These are phyloP conservation scores for Penicillium sp. DNA, from an alignment of 2,329 filamentous ascomycete genomes.

Conservation along the genomic window DNA sequence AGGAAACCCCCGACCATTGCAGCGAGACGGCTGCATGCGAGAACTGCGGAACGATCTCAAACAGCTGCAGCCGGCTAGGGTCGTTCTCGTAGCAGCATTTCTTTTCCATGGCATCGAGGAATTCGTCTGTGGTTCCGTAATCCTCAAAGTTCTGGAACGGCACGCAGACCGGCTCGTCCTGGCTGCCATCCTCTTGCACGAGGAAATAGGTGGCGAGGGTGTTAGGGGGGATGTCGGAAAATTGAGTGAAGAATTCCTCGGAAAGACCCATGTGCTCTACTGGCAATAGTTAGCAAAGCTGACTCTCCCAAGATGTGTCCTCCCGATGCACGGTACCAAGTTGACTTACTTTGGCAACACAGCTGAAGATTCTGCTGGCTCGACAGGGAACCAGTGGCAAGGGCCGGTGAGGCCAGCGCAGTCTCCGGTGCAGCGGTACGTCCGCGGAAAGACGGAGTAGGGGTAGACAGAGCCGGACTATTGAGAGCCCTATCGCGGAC, in stretches of 20 bases:
- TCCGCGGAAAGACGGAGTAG: neutral
- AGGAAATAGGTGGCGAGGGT: constrained; percentile 12
- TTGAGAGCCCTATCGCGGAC: neutral
- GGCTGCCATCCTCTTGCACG: neutral
- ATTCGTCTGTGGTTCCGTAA: constrained; percentile 1
- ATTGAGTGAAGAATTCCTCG: neutral
- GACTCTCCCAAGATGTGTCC: neutral
- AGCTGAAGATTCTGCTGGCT: neutral
- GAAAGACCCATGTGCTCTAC: neutral
- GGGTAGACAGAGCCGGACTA: neutral
- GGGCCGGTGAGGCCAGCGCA: neutral
- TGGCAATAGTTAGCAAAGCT: neutral
- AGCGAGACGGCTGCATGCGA: constrained; percentile 7
- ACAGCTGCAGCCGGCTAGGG: neutral
- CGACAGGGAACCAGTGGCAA: neutral
- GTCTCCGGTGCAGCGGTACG: neutral
- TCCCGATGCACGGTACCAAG: neutral
- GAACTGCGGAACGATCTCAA: neutral
- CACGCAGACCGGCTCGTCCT: constrained; percentile 4
- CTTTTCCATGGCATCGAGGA: constrained; percentile 12
- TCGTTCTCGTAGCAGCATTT: neutral
- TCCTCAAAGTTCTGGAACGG: constrained; percentile 5
- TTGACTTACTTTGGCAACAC: neutral
- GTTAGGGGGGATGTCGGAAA: neutral
- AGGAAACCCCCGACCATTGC: constrained; percentile 8